Conservation (phyloP, 2,329 filamentous ascomycete genomes). For the Colletotrichum cuscutae region DNA sequence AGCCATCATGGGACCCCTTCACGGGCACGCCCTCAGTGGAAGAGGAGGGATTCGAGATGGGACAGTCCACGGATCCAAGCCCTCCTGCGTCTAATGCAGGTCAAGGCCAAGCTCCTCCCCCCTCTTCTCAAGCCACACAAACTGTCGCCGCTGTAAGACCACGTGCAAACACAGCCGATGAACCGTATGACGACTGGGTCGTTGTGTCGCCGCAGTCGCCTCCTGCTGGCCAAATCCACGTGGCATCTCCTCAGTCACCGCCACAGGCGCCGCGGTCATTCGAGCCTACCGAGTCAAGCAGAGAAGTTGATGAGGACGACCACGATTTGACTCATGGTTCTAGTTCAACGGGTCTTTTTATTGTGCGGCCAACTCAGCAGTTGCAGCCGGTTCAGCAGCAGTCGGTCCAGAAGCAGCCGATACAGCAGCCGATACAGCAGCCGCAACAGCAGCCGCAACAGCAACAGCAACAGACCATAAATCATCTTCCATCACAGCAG, state of each 20-base stretch:
- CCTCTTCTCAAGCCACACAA: not conserved
- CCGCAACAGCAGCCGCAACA: not conserved
- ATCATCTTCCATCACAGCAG: constrained; percentile 28
- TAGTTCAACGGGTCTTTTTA: not conserved
- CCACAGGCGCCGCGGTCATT: not conserved
- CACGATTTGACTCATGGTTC: not conserved
- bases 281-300: constrained; percentile 11
- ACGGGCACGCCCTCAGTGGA: constrained; percentile 49
- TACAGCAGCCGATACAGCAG: too few species aligned
- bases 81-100: not conserved
- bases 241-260: constrained; percentile 37
- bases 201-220: constrained; percentile 42
- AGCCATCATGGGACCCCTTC: constrained; percentile 47
- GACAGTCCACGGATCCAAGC: constrained; percentile 35
- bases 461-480: constrained; percentile 35
- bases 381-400: not conserved
- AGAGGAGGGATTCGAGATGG: constrained; percentile 46
- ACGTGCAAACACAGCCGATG: constrained; percentile 27
- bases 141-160: not conserved
- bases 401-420: not conserved
- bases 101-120: not conserved
- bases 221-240: constrained; percentile 38
- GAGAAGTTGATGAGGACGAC: not conserved
- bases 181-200: constrained; percentile 46
- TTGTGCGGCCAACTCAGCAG: not conserved